A percentile compares a stretch with the other conserved stretches of the same genome.
phyloP scores from a whole-genome alignment of 2,329 filamentous ascomycete genomes.

The Fusarium anguioides region DNA sequence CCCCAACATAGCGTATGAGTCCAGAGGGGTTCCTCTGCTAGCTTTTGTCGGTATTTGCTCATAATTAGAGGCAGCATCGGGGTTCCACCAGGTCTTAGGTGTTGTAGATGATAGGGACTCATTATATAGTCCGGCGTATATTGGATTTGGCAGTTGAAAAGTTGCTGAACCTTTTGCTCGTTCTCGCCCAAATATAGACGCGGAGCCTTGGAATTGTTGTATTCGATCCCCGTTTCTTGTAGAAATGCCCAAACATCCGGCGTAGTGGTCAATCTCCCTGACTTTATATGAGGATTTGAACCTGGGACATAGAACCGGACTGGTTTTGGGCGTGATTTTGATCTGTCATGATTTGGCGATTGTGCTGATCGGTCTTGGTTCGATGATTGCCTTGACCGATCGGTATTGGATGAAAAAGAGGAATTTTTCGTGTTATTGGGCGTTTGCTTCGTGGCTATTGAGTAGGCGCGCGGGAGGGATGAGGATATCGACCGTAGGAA shows the following conservation, averaged over 20 bases:
- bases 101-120: slow-evolving; percentile 49
- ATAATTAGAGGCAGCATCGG: slow-evolving; percentile 45
- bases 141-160: slow-evolving; percentile 41
- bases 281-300: slow-evolving; percentile 32
- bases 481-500: slow-evolving; percentile 23
- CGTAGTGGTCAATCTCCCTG: slow-evolving; percentile 47
- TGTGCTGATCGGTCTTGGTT: not conserved
- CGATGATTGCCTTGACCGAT: not conserved
- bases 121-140: slow-evolving; percentile 49
- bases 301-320: slow-evolving; percentile 32
- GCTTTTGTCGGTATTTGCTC: slow-evolving; percentile 44
- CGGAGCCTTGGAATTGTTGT: slow-evolving; percentile 37
- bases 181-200: slow-evolving; percentile 22
- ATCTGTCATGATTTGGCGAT: not conserved
- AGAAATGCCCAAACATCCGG: slow-evolving; percentile 46
- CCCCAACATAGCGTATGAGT: slow-evolving; percentile 38
- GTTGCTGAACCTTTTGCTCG: slow-evolving; percentile 13
- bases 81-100: slow-evolving; percentile 50
- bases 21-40: slow-evolving; percentile 49
- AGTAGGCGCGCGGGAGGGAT: slow-evolving; percentile 24
- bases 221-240: slow-evolving; percentile 41
- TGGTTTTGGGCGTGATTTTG: not conserved
- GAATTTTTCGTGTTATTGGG: not conserved
- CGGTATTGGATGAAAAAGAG: not conserved
- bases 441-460: slow-evolving; percentile 11